These are phyloP conservation scores for Flammula alnicola DNA, from an alignment of 1,284 basidiomycete genomes.

Conservation along the genomic window DNA sequence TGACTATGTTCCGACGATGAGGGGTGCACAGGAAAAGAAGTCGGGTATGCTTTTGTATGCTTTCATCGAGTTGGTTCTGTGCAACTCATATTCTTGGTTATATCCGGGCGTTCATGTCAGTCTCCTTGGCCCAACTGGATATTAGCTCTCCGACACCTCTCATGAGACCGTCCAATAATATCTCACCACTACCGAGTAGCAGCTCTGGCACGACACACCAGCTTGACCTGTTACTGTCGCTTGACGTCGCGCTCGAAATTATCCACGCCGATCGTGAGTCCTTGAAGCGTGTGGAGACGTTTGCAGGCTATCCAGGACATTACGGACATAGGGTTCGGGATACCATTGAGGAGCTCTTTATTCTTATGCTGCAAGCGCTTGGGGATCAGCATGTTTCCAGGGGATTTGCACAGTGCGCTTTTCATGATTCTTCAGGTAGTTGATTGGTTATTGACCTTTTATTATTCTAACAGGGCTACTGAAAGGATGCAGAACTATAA, in stretches of 20 bases:
- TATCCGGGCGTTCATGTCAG: neutral
- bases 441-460: conserved; percentile 1
- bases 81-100: neutral
- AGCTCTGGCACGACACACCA: conserved; percentile 41
- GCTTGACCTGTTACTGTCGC: conserved; percentile 87
- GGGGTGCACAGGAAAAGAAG: conserved; percentile 31
- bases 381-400: conserved; percentile 81
- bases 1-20: conserved; percentile 15
- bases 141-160: conserved; percentile 23
- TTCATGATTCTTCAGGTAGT: neutral
- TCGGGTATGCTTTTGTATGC: conserved; percentile 5
- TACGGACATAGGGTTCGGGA: conserved; percentile 84
- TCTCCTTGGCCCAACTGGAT: conserved; percentile 21
- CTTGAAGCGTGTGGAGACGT: conserved; percentile 91
- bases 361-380: conserved; percentile 80
- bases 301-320: conserved; percentile 82
- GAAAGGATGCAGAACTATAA: conserved; percentile 88
- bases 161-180: conserved; percentile 12
- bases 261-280: conserved; percentile 92
- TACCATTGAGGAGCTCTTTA: conserved; percentile 92
- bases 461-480: conserved; percentile 60
- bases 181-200: conserved; percentile 6
- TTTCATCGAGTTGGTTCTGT: neutral
- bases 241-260: conserved; percentile 90
- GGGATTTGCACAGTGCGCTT: conserved; percentile 86